Evolutionary conservation across 1,284 basidiomycete genomes (phyloP), one percentile per base, ranked within the genome.

Genomic region (Wallemia mellicola): DNA sequence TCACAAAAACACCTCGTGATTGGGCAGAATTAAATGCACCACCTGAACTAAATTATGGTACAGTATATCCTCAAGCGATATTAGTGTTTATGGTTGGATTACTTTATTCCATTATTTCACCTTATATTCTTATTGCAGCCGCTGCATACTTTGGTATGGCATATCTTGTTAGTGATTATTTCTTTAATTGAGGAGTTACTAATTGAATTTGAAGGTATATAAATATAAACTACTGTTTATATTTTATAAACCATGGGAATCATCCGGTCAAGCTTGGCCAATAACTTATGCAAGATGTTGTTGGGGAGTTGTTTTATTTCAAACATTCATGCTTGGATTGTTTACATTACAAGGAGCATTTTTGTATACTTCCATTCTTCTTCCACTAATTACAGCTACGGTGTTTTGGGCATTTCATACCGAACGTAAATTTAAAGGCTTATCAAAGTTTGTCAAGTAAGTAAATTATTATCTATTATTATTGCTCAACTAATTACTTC

Each of bases 21-120:
- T 91, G 81, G 65, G 91, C 91, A 9, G 89, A 94, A 69, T 75
- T 94, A n/a, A 94, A 96, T 66, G 86, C 88, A 0, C 91, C 92
- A 14, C 89, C 92, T 0, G 86, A 87, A 79, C 83, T 96, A 69
- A 89, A 94, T 69, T 91, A 94, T 64, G 89, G 89, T 60, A 73
- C 79, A 26, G 83, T 92, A 7, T 92, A 95, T 67, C 91, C 91
- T 0, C 88, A 94, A 68, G 86, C 89, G 1, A 84, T 98, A 61
- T 76, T 98, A 54, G 81, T 98, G 65, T 98, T 96, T 71, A 86
- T 89, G 60, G 83, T 98, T 67, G 89, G 86, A 24, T 74, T 98
- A 64, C 75, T 94, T 25, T 98, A 96, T 73, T 89, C 86, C 68
- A 83, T 98, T 63, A 85, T 94, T 11, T 86, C 89, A 63, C 92